Percentiles rank a stretch among this genome's conserved stretches.
Evolutionary conservation across 495 filamentous ascomycete genomes (phyloP).

Genomic region (Penicillium parvum): DNA sequence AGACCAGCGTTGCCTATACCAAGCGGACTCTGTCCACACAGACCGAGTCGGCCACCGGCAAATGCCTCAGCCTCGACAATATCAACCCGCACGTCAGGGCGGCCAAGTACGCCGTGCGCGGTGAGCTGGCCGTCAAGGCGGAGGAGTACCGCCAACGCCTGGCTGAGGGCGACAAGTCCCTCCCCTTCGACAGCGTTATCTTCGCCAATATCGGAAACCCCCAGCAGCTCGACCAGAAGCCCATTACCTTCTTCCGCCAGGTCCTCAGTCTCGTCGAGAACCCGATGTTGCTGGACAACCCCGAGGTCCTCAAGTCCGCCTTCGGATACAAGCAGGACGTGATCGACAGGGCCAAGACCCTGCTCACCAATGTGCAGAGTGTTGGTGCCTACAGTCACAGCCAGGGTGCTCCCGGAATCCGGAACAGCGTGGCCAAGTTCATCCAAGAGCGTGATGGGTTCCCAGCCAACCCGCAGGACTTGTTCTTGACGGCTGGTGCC

Average conservation of each 20-base stretch:
- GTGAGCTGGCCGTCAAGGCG: conserved; percentile 85
- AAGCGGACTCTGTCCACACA: conserved; percentile 57
- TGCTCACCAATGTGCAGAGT: conserved; percentile 78
- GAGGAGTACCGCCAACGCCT: conserved; percentile 81
- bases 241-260: conserved; percentile 98
- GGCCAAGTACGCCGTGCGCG: conserved; percentile 94
- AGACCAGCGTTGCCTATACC: conserved; percentile 26
- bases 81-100: conserved; percentile 82
- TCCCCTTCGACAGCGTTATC: conserved; percentile 88
- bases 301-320: conserved; percentile 57
- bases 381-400: conserved; percentile 96
- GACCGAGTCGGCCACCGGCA: conserved; percentile 36
- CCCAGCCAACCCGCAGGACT: conserved; percentile 66
- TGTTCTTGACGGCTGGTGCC: conserved; percentile 87
- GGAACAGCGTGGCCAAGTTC: conserved; percentile 85
- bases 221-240: conserved; percentile 97
- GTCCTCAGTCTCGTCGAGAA: conserved; percentile 93
- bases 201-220: conserved; percentile 98
- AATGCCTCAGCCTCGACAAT: conserved; percentile 72
- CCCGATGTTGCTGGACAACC: conserved; percentile 72
- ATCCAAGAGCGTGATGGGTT: conserved; percentile 89
- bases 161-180: conserved; percentile 50
- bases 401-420: conserved; percentile 78
- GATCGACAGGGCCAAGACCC: conserved; percentile 70
- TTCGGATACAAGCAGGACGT: conserved; percentile 87